phyloP scores from a whole-genome alignment of 805 yeast genomes.

The Hanseniaspora valbyensis region DNA sequence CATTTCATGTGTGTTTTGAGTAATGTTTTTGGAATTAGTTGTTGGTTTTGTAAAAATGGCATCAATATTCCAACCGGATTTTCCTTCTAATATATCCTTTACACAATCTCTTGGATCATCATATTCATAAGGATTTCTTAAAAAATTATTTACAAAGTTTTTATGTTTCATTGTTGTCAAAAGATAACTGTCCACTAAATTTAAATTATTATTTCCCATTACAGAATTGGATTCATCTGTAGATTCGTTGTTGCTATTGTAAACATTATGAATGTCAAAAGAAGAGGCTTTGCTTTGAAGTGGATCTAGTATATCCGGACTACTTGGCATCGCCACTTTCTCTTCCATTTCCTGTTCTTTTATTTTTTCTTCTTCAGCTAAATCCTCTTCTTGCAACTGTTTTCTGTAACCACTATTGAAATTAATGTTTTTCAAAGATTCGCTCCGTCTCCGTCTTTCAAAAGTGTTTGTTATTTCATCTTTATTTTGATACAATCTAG shows the following conservation, averaged over 20 bases:
- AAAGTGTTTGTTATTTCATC: not conserved
- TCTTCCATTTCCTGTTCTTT: too few relatives aligned
- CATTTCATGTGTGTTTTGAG: not conserved
- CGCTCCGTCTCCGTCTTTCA: not conserved
- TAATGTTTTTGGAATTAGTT: not conserved
- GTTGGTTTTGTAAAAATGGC: slow-evolving; percentile 27
- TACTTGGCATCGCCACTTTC: too few relatives aligned
- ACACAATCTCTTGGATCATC: slow-evolving; percentile 56
- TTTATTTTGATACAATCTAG: slow-evolving; percentile 8
- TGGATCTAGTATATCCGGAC: too few relatives aligned
- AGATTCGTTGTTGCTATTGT: too few relatives aligned
- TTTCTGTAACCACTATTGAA: not conserved
- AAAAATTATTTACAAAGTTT: slow-evolving; percentile 1
- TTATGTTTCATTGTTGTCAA: slow-evolving; percentile 5
- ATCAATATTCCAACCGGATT: slow-evolving; percentile 51
- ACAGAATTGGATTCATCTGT: too few relatives aligned
- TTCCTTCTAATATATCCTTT: slow-evolving; percentile 62
- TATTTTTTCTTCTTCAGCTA: too few relatives aligned
- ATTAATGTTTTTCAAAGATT: not conserved
- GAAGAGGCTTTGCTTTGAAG: too few relatives aligned
- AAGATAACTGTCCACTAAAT: not conserved
- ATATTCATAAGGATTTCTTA: slow-evolving; percentile 14
- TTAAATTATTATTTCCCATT: not conserved
- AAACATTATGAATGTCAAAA: too few relatives aligned
- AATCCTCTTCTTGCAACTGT: not conserved